Percentiles rank a stretch among this genome's conserved stretches.
phyloP scores from a whole-genome alignment of 163 green algal species.

The Botryococcus braunii region DNA sequence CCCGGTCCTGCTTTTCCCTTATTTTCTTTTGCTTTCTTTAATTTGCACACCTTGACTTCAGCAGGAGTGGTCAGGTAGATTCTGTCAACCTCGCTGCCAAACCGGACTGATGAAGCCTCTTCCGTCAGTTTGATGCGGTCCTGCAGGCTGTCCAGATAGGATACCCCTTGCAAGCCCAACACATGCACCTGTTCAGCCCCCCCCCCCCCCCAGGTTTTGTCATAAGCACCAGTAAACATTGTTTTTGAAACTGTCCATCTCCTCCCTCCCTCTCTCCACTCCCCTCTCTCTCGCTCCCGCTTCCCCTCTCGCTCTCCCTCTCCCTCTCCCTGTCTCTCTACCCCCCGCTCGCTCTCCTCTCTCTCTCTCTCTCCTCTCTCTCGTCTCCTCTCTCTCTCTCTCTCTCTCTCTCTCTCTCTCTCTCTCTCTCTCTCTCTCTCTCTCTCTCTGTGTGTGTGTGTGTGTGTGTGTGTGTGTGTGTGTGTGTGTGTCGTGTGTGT shows the following conservation, averaged over 20 bases:
- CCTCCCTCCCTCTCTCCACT: background rate
- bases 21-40: too few relatives aligned
- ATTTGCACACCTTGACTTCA: constrained; percentile 35
- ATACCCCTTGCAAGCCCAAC: constrained; percentile 43
- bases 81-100: constrained; percentile 69
- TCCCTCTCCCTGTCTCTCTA: background rate
- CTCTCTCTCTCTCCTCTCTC: too few relatives aligned
- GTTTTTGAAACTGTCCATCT: background rate
- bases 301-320: background rate
- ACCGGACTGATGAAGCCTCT: constrained; percentile 22
- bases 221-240: background rate
- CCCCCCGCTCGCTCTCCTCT: too few relatives aligned
- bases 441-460: too few relatives aligned
- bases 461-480: too few relatives aligned
- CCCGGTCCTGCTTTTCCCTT: too few relatives aligned
- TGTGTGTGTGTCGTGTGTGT: too few relatives aligned
- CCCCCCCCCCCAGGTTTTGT: too few relatives aligned
- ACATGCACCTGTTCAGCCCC: constrained; percentile 30
- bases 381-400: too few relatives aligned
- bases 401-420: too few relatives aligned
- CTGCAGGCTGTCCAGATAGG: constrained; percentile 67
- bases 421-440: too few relatives aligned
- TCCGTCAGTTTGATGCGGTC: constrained; percentile 12
- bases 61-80: constrained; percentile 64
- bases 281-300: background rate